Percentiles rank a stretch among this genome's conserved stretches.
Conservation (phyloP, 192 early-diverging fungal genomes). For the Mortierella claussenii region DNA sequence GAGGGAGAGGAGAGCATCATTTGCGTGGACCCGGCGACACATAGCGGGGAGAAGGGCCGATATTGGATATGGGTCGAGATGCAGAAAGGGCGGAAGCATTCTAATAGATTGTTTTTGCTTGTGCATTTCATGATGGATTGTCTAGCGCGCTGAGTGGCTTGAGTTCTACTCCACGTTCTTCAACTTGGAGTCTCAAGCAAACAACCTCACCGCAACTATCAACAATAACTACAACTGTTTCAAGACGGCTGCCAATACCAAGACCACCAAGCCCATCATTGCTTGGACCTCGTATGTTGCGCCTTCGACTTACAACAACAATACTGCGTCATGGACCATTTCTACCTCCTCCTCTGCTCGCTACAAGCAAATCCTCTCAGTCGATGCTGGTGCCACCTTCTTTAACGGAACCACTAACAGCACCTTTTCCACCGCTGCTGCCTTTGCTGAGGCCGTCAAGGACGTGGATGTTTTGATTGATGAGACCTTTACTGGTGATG, state of each 20-base stretch:
- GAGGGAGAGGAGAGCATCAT: too few relatives aligned
- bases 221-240: constrained; percentile 70
- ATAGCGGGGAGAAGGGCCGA: too few relatives aligned
- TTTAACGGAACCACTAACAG: constrained; percentile 56
- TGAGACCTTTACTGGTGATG: constrained; percentile 67
- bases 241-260: constrained; percentile 51
- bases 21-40: too few relatives aligned
- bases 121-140: too few relatives aligned
- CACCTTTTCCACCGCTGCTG: constrained; percentile 53
- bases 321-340: constrained; percentile 73
- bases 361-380: constrained; percentile 71
- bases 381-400: constrained; percentile 75
- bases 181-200: constrained; percentile 68
- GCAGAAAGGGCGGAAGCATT: too few relatives aligned
- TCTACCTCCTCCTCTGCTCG: constrained; percentile 63
- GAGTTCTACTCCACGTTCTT: constrained; percentile 72
- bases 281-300: constrained; percentile 74
- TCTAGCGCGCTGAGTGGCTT: constrained; percentile 68
- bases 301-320: constrained; percentile 73
- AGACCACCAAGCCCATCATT: constrained; percentile 60
- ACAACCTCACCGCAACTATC: constrained; percentile 57
- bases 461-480: constrained; percentile 78
- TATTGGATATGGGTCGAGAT: too few relatives aligned
- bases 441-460: constrained; percentile 65
- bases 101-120: too few relatives aligned